These are phyloP conservation scores for Podaxis carcinomalis DNA, from an alignment of 768 basidiomycete genomes.

Conservation along the genomic window DNA sequence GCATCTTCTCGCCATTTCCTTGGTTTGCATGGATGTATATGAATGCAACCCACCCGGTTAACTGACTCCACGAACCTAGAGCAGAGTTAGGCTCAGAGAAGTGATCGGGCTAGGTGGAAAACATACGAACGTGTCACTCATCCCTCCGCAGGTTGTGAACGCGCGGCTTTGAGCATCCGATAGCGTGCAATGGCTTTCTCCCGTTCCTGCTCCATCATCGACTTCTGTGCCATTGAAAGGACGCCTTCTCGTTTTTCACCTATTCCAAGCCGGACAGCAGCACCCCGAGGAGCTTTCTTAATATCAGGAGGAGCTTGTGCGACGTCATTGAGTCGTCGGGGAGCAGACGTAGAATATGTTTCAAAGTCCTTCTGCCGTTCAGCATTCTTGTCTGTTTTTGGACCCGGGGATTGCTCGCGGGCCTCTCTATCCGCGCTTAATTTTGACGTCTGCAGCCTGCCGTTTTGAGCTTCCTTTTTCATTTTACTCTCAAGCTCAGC, in stretches of 20 bases:
- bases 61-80: background rate
- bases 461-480: conserved; percentile 17
- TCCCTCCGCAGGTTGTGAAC: conserved; percentile 16
- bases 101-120: background rate
- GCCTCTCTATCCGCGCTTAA: conserved; percentile 15
- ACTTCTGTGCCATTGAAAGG: conserved; percentile 70
- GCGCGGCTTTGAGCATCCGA: conserved; percentile 60
- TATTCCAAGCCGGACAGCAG: conserved; percentile 12
- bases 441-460: conserved; percentile 13
- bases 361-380: conserved; percentile 45
- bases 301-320: conserved; percentile 65
- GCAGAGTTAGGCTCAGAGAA: background rate
- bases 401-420: conserved; percentile 14
- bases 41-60: background rate
- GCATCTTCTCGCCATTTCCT: background rate
- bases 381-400: conserved; percentile 22
- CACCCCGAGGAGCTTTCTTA: conserved; percentile 48
- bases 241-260: conserved; percentile 38
- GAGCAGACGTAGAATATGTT: conserved; percentile 45
- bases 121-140: background rate
- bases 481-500: conserved; percentile 27
- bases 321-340: conserved; percentile 68
- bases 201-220: conserved; percentile 74
- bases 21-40: background rate
- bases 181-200: conserved; percentile 66